These are phyloP conservation scores for Marasmius oreades DNA, from an alignment of 1,284 basidiomycete genomes.

Conservation along the genomic window DNA sequence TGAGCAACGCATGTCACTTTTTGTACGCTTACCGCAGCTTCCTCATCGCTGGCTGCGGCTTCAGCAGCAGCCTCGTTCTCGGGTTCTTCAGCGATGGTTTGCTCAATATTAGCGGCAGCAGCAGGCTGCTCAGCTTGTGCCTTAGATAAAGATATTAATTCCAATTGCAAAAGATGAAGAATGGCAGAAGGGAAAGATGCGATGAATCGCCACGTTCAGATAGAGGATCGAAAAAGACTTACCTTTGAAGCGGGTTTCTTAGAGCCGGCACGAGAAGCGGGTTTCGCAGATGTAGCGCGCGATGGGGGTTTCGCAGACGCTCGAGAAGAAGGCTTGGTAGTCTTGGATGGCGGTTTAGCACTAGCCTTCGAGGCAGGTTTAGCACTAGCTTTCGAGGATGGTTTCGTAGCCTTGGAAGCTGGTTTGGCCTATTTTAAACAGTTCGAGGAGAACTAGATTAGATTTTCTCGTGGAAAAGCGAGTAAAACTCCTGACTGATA, in stretches of 20 bases:
- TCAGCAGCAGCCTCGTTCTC: constrained; percentile 14
- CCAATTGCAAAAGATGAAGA: not conserved
- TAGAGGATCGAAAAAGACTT: not conserved
- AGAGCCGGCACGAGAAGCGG: constrained; percentile 36
- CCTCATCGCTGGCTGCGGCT: not conserved
- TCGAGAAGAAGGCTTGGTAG: constrained; percentile 17
- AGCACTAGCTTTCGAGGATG: constrained; percentile 25
- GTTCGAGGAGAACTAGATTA: not conserved
- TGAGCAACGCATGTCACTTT: not conserved
- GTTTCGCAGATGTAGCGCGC: constrained; percentile 34
- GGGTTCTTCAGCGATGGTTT: constrained; percentile 14
- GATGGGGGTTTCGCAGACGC: constrained; percentile 40
- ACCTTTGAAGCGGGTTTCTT: constrained; percentile 38
- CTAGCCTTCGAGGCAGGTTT: constrained; percentile 27
- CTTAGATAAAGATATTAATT: constrained; percentile 1
- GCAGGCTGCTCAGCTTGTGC: constrained; percentile 8
- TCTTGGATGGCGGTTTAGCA: constrained; percentile 34
- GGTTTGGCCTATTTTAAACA: constrained; percentile 6
- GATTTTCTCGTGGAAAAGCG: not conserved
- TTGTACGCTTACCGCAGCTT: no score
- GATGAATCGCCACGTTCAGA: not conserved
- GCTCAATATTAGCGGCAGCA: constrained; percentile 7
- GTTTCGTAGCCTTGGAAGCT: constrained; percentile 23
- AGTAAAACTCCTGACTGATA: constrained; percentile 30
- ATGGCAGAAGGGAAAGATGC: not conserved